phyloP scores from a whole-genome alignment of 768 basidiomycete genomes.

The Tulasnella sp. region DNA sequence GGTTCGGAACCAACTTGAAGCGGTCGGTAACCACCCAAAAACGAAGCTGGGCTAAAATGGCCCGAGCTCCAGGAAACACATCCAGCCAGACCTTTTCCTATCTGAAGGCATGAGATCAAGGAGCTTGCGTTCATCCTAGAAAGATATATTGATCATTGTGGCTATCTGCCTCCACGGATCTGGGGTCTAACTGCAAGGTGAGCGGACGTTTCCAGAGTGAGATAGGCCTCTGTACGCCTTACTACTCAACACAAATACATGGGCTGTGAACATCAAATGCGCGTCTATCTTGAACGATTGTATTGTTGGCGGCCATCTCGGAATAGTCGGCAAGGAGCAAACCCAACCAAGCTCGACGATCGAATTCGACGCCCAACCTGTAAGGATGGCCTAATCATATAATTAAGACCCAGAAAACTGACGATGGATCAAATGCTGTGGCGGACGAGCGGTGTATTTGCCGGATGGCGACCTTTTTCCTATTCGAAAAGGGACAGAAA shows the following conservation, averaged over 20 bases:
- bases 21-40: too few species aligned
- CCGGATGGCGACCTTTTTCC: conserved; percentile 43
- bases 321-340: not conserved
- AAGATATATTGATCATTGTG: too few species aligned
- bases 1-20: too few species aligned
- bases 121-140: too few species aligned
- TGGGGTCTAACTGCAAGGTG: too few species aligned
- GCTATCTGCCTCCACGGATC: not conserved
- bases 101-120: too few species aligned
- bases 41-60: too few species aligned
- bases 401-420: not conserved
- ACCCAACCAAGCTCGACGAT: not conserved
- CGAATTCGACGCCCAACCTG: not conserved
- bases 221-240: not conserved
- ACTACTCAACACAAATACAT: not conserved
- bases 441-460: not conserved
- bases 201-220: not conserved
- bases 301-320: not conserved
- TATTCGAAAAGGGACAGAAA: conserved; percentile 40
- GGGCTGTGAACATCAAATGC: too few species aligned
- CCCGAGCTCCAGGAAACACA: too few species aligned
- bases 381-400: not conserved
- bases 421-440: not conserved
- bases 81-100: too few species aligned
- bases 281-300: not conserved